Evolutionary conservation across 2,329 filamentous ascomycete species (phyloP).

Genomic region (Esteya vermicola): DNA sequence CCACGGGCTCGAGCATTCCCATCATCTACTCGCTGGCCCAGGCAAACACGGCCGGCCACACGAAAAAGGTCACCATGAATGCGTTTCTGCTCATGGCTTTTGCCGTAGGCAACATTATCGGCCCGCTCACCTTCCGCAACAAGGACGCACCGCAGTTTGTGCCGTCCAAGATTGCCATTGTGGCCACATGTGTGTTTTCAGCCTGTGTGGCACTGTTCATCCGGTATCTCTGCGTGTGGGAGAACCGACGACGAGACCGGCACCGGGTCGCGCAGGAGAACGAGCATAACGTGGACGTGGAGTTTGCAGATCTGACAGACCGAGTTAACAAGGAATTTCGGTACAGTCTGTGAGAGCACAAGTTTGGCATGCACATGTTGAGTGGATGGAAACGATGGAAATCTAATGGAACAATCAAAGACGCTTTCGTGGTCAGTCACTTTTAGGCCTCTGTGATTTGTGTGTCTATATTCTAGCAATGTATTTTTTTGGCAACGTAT

Average conservation of each 20-base stretch:
- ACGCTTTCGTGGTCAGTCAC: no score
- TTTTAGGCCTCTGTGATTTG: no score
- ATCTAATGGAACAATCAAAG: no score
- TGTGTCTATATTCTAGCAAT: no score
- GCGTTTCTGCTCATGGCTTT: slow-evolving; percentile 38
- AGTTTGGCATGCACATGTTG: no score
- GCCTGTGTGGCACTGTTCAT: slow-evolving; percentile 31
- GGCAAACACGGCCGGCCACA: slow-evolving; percentile 43
- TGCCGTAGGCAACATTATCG: slow-evolving; percentile 37
- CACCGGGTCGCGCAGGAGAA: slow-evolving; percentile 33
- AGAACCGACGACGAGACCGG: slow-evolving; percentile 44
- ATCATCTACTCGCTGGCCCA: slow-evolving; percentile 47
- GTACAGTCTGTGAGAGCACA: slow-evolving; percentile 45
- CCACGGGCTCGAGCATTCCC: no score
- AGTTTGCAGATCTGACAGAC: slow-evolving; percentile 54
- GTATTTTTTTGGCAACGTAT: no score
- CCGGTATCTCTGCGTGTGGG: slow-evolving; percentile 46
- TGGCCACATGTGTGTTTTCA: slow-evolving; percentile 47
- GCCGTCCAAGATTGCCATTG: slow-evolving; percentile 48
- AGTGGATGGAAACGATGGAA: no score
- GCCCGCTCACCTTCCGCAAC: slow-evolving; percentile 41
- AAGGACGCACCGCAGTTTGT: slow-evolving; percentile 44
- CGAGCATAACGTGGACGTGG: slow-evolving; percentile 48
- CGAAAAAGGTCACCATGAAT: slow-evolving; percentile 44
- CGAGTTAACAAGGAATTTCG: slow-evolving; percentile 50